Evolutionary conservation across 1,284 basidiomycete species (phyloP), one percentile per base, ranked within the genome.

Genomic region (Leccinum fuscescens): DNA sequence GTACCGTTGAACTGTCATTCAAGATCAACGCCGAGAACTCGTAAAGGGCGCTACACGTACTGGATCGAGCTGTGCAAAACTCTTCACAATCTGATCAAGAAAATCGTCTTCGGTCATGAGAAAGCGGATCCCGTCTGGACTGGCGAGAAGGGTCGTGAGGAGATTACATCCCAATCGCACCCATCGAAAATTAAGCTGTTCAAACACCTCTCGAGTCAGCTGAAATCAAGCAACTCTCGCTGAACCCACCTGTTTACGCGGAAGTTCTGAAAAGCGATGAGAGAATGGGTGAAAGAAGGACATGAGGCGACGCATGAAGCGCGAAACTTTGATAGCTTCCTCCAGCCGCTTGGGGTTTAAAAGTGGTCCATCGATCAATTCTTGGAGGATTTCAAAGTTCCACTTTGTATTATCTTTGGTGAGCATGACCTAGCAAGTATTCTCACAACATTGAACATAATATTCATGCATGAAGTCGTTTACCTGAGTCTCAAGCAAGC

Each of bases 271-370:
- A 75, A 97, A 99, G 31, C 92, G 86, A 62, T 77, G 89, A n/a
- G 72, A 68, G 72, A 92, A 92, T 1, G 97, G 97, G 72, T 97
- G 92, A 70, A 90, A 98, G 79, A 99, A 99, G 1, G 88, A 84
- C 80, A 98, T 88, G 15, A 99, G 77, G 33, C 93, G 84, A 39
- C 90, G 84, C 61, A 97, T 87, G 66, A 97, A 95, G 69, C 94
- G 89, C 15, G 92, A 90, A 11, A 90, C 93, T 70, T 90, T 92
- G 72, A 96, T 92, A 1, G 93, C 94, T 75, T 99, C 97, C 69
- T 99, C 97, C 70, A 99, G 82, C n/a, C 97, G 82, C 69, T 93
- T 93, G 1, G 94, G 87, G 69, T 96, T 96, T 53, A 95, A 80
- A 54, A 99, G 77, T 1, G 96, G 94, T 0, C 97, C 96, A 67